These are phyloP conservation scores for Passalora sequoiae DNA, from an alignment of 2,329 filamentous ascomycete genomes.

Conservation along the genomic window DNA sequence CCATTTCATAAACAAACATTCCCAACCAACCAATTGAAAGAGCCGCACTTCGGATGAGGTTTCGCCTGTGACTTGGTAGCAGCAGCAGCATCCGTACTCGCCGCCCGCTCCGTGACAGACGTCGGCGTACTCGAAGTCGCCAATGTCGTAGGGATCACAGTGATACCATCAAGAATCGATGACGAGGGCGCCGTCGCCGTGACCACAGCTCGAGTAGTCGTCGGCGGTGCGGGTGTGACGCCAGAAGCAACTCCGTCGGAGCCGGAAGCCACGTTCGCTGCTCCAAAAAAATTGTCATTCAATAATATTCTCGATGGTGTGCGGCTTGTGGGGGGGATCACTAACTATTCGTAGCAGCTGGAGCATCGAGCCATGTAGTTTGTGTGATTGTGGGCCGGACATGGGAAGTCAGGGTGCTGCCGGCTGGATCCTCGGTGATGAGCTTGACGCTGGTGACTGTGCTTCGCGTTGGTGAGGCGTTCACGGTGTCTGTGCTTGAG, in stretches of 20 bases:
- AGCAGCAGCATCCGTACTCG: too few species aligned
- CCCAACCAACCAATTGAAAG: too few species aligned
- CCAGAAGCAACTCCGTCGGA: not conserved
- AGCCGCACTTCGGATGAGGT: too few species aligned
- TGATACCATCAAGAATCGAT: not conserved
- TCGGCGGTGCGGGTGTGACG: not conserved
- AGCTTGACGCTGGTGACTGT: constrained; percentile 21
- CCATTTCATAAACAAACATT: too few species aligned
- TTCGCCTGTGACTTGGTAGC: too few species aligned
- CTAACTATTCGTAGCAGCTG: constrained; percentile 3
- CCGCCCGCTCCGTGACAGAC: too few species aligned
- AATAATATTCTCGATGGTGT: not conserved
- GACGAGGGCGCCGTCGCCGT: not conserved
- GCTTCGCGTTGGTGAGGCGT: constrained; percentile 11
- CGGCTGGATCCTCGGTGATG: constrained; percentile 18
- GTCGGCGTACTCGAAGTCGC: not conserved
- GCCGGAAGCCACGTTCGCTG: not conserved
- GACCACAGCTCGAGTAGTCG: not conserved
- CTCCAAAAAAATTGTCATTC: not conserved
- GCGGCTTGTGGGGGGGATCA: not conserved
- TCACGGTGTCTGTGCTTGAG: constrained; percentile 12
- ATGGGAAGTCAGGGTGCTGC: constrained; percentile 8
- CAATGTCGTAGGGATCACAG: not conserved
- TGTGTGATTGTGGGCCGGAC: constrained; percentile 9
- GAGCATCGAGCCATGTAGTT: constrained; percentile 12